A percentile compares a stretch with the other conserved stretches of the same genome.
Evolutionary conservation across 192 early-diverging fungal species (phyloP).

Genomic region (Coemansia sp.): DNA sequence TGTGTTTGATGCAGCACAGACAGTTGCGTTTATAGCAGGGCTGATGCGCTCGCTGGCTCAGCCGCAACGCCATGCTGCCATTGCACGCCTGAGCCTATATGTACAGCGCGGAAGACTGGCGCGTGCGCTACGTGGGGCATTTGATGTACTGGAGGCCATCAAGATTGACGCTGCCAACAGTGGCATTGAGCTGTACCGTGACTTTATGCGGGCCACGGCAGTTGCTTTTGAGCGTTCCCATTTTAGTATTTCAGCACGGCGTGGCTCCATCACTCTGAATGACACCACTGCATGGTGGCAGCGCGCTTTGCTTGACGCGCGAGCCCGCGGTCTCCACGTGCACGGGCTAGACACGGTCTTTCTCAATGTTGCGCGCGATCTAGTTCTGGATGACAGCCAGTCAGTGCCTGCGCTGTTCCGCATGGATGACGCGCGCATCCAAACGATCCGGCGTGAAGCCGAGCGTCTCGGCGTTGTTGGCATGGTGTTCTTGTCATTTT

Average conservation of each 20-base stretch:
- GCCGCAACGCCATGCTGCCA: conserved; percentile 61
- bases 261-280: conserved; percentile 16
- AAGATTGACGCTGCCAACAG: conserved; percentile 65
- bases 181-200: conserved; percentile 64
- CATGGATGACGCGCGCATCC: conserved; percentile 51
- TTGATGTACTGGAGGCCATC: conserved; percentile 59
- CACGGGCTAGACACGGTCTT: conserved; percentile 32
- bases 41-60: conserved; percentile 69
- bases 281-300: conserved; percentile 48
- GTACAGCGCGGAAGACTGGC: conserved; percentile 61
- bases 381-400: conserved; percentile 45
- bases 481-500: conserved; percentile 39
- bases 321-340: conserved; percentile 2
- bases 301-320: conserved; percentile 16
- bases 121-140: conserved; percentile 66
- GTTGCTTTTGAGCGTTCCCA: conserved; percentile 67
- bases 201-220: conserved; percentile 66
- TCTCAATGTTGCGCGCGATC: conserved; percentile 25
- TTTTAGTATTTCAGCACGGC: conserved; percentile 53
- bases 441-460: conserved; percentile 29
- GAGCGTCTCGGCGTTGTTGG: conserved; percentile 43
- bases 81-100: conserved; percentile 60
- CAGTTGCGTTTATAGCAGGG: conserved; percentile 61
- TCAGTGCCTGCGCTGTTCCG: conserved; percentile 35
- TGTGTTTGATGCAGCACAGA: conserved; percentile 58